phyloP scores from a whole-genome alignment of 2,329 filamentous ascomycete genomes.

The Phyllosticta ampelicida region DNA sequence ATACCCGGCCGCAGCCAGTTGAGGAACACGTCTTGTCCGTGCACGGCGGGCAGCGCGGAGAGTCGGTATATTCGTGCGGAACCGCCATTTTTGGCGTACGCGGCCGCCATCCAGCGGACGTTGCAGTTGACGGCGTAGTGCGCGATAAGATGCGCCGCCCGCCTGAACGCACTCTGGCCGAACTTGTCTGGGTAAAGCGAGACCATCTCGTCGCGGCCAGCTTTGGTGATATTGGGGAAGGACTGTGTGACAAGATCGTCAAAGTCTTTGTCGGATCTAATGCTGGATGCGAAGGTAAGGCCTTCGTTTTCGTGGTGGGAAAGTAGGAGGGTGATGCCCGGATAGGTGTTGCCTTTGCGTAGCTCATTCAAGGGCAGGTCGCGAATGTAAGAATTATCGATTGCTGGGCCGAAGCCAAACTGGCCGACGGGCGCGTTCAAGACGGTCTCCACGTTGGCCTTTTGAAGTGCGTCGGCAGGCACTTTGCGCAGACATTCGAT shows the following conservation, averaged over 20 bases:
- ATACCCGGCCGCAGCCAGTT: background rate
- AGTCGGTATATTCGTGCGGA: background rate
- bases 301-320: conserved; percentile 38
- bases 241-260: conserved; percentile 15
- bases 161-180: background rate
- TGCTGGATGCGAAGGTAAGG: conserved; percentile 19
- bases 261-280: conserved; percentile 14
- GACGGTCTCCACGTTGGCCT: background rate
- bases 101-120: background rate
- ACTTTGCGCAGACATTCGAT: background rate
- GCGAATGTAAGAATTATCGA: background rate
- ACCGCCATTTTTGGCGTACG: background rate
- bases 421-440: background rate
- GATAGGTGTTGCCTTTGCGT: conserved; percentile 18
- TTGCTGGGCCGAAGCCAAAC: background rate
- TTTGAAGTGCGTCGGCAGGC: background rate
- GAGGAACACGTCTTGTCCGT: background rate
- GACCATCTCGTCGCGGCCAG: background rate
- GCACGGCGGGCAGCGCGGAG: background rate
- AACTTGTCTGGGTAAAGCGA: background rate
- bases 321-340: conserved; percentile 24
- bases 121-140: background rate
- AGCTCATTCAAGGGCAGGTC: background rate
- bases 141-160: background rate
- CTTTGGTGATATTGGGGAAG: conserved; percentile 20